These are phyloP conservation scores for Platanthera guangdongensis DNA, from an alignment of 106 monocot species.

Conservation along the genomic window DNA sequence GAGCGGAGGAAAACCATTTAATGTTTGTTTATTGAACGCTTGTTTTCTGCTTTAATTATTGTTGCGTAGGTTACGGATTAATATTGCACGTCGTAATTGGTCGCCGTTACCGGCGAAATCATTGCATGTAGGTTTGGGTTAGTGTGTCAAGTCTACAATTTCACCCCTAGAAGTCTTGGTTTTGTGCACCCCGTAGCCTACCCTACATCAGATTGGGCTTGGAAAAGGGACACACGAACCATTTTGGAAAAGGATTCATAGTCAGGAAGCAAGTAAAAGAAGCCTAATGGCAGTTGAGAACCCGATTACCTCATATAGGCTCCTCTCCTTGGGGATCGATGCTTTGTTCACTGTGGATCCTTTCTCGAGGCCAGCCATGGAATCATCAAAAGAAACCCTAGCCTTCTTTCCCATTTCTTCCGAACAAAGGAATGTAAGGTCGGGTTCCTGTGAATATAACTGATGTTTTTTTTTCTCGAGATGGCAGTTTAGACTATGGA, in stretches of 20 bases:
- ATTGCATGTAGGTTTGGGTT: too few species aligned
- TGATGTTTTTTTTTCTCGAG: not conserved
- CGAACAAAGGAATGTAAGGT: not conserved
- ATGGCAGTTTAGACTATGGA: too few species aligned
- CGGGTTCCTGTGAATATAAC: not conserved
- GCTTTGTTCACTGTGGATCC: not conserved
- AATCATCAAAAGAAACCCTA: not conserved
- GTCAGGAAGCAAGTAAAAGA: not conserved
- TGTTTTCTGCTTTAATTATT: too few species aligned
- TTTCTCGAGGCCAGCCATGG: not conserved
- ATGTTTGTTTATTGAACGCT: too few species aligned
- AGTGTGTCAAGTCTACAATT: too few species aligned
- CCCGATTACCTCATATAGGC: constrained; percentile 8
- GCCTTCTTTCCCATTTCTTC: constrained; percentile 9
- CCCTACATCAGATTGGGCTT: not conserved
- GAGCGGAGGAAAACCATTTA: too few species aligned
- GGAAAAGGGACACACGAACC: not conserved
- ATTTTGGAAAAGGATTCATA: not conserved
- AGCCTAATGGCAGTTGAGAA: not conserved
- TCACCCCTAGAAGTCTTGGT: too few species aligned
- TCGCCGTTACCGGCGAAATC: too few species aligned
- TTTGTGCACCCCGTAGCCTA: too few species aligned
- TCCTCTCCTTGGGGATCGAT: not conserved
- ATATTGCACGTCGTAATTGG: too few species aligned
- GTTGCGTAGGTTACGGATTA: too few species aligned